Base-by-base conservation (phyloP, 345 rosid genomes). In the Ceriops tagal region DNA sequence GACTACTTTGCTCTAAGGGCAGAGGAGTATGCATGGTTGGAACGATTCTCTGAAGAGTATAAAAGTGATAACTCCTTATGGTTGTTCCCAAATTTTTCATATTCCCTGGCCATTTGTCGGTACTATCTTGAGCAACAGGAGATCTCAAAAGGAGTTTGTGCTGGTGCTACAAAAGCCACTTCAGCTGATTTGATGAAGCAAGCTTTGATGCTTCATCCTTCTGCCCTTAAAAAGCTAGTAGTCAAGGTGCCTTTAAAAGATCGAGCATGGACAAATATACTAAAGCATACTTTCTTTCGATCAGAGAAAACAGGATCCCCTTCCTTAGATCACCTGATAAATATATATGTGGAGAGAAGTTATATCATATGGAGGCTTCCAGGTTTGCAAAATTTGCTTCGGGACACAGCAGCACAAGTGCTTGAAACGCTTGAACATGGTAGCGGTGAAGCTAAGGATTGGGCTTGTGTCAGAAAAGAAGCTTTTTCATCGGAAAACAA, bases 321-420 rank as follows among this genome's bases (percentile, higher is more conserved):
- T 9, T 87, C 98, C 6, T 62, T 88, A 73, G 95, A 92, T 82
- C 96, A 92, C 77, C 83, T 92, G 69, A 79, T 86, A 65, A 88
- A 68, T 73, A 83, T 92, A 65, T 92, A 92, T 65, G 88, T 88
- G 0, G 98, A 87, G 79, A 87, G 91, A 82, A 90, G 81, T 76
- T 87, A 92, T 73, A 81, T 90, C 37, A 71, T 92, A 67, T 92
- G 95, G 95, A 88, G 98, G 79, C 92, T 90, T 80, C 96, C 98
- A 6, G 98, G 85, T 74, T 75, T 90, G 47, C 96, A 92, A 74
- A 92, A 83, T 53, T 78, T 92, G 68, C 88, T 92, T 11, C 77
- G 82, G 8, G 79, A 83, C 57, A 73, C 88, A 61, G 93, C 92
- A 55, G 70, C 81, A 46, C 75, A 64, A 30, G 87, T 83, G 11